Conservation (phyloP, 2,329 filamentous ascomycete species). For the Trichoderma breve region DNA sequence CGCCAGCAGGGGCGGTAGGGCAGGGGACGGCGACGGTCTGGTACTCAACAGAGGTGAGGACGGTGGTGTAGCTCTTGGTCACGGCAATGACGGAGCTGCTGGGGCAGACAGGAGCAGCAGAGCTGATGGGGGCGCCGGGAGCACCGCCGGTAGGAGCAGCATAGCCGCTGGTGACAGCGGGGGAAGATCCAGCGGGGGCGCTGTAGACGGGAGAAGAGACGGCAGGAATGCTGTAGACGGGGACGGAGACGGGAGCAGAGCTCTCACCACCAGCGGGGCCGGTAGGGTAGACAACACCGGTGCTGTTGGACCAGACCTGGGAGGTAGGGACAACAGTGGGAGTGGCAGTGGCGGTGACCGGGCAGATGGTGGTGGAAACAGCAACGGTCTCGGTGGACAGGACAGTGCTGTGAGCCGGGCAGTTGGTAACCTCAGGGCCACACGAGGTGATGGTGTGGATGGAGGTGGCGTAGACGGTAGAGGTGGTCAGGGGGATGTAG, state of each 20-base stretch:
- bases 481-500: conserved; percentile 46
- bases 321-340: conserved; percentile 28
- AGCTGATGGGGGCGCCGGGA: not conserved
- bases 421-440: conserved; percentile 60
- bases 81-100: conserved; percentile 48
- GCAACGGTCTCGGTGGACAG: conserved; percentile 38
- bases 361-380: conserved; percentile 43
- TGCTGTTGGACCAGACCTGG: conserved; percentile 24
- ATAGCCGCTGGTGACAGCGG: conserved; percentile 18
- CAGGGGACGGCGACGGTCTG: conserved; percentile 47
- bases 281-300: conserved; percentile 19
- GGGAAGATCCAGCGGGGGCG: conserved; percentile 5
- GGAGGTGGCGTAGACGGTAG: conserved; percentile 56
- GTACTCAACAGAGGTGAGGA: conserved; percentile 55
- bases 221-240: conserved; percentile 45
- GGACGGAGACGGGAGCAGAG: conserved; percentile 35
- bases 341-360: conserved; percentile 32
- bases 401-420: conserved; percentile 47
- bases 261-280: conserved; percentile 11
- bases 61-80: conserved; percentile 56
- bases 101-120: conserved; percentile 25
- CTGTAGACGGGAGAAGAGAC: conserved; percentile 41
- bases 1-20: conserved; percentile 33
- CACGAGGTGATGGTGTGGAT: conserved; percentile 62
- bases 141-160: conserved; percentile 20